phyloP scores from a whole-genome alignment of 768 basidiomycete genomes.

The Pleurotus tuber-regium region DNA sequence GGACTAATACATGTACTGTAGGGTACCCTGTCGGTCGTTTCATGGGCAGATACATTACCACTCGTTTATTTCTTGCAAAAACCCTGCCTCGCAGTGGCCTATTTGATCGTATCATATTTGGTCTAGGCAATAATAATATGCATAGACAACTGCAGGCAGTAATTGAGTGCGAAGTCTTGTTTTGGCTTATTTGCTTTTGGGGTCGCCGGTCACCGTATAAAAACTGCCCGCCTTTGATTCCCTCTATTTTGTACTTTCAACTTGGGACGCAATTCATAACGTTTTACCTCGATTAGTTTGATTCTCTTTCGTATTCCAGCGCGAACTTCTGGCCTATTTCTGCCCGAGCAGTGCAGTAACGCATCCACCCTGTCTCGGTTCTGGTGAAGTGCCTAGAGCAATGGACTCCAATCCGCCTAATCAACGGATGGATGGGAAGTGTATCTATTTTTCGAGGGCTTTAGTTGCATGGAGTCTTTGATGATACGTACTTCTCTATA shows the following conservation, averaged over 20 bases:
- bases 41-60: neutral
- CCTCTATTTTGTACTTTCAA: too few species aligned
- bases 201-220: neutral
- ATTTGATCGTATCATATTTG: neutral
- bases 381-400: conserved; percentile 72
- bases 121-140: neutral
- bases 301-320: too few species aligned
- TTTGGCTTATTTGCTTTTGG: neutral
- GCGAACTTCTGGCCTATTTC: conserved; percentile 60
- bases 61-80: neutral
- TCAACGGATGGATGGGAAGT: conserved; percentile 51
- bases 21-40: conserved; percentile 7
- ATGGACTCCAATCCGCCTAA: conserved; percentile 49
- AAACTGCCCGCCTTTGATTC: too few species aligned
- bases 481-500: conserved; percentile 32
- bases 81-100: too few species aligned
- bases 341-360: conserved; percentile 68
- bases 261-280: too few species aligned
- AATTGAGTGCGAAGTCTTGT: neutral
- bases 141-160: neutral
- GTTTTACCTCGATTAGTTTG: too few species aligned
- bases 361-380: conserved; percentile 72
- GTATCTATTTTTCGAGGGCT: conserved; percentile 32
- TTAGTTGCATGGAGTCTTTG: conserved; percentile 31
- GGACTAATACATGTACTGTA: conserved; percentile 7